Percentiles rank a stretch among this genome's conserved stretches.
Evolutionary conservation across 495 filamentous ascomycete genomes (phyloP).

Genomic region (Parachaetomium inaequale): DNA sequence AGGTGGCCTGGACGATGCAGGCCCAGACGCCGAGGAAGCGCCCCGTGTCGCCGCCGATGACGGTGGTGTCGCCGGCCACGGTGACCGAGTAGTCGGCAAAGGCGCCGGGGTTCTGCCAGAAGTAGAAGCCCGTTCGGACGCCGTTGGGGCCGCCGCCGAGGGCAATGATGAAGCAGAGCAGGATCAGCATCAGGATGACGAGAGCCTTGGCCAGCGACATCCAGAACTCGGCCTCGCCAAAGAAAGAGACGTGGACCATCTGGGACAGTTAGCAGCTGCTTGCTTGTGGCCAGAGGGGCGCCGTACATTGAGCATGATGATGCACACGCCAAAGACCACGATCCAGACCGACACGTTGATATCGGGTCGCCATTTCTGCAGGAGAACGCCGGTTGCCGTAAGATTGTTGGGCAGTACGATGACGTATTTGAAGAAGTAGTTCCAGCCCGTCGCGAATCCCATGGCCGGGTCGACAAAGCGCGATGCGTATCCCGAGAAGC

Average conservation of each 20-base stretch:
- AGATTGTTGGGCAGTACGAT: conserved; percentile 76
- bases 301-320: conserved; percentile 49
- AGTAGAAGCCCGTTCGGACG: conserved; percentile 66
- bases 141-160: conserved; percentile 73
- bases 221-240: conserved; percentile 83
- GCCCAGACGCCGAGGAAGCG: conserved; percentile 76
- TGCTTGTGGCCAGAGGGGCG: no score
- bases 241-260: conserved; percentile 59
- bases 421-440: conserved; percentile 60
- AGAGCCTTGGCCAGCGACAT: conserved; percentile 67
- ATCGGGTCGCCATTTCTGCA: conserved; percentile 64
- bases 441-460: conserved; percentile 49
- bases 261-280: conserved; percentile 4
- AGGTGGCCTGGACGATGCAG: conserved; percentile 71
- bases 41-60: conserved; percentile 45
- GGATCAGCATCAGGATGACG: conserved; percentile 61
- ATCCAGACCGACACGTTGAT: conserved; percentile 77
- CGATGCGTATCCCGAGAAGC: conserved; percentile 63
- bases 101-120: conserved; percentile 74
- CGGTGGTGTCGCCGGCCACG: not conserved
- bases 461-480: conserved; percentile 75
- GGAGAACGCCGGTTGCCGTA: conserved; percentile 67
- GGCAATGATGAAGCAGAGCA: conserved; percentile 66
- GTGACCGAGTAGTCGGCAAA: conserved; percentile 54
- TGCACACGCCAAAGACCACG: conserved; percentile 59